Percentiles rank a stretch among this genome's conserved stretches.
Conservation (phyloP, 1,284 basidiomycete species). For the Ganoderma leucocontextum region DNA sequence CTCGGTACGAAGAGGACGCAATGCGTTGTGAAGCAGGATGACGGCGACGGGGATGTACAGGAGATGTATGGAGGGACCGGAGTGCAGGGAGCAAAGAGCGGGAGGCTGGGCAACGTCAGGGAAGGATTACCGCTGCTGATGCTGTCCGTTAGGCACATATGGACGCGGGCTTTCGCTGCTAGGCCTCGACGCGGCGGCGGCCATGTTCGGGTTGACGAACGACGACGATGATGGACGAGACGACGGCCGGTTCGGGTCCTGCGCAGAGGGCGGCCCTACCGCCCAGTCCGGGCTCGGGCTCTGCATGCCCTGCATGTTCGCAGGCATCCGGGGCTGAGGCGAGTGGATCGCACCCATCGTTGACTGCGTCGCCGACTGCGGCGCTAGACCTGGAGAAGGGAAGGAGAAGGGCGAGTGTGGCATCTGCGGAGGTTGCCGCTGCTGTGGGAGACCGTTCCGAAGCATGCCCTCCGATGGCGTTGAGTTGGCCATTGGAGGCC, state of each 20-base stretch:
- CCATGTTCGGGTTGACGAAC: constrained; percentile 48
- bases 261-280: constrained; percentile 50
- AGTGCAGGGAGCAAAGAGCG: constrained; percentile 5
- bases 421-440: constrained; percentile 50
- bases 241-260: constrained; percentile 49
- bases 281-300: constrained; percentile 60
- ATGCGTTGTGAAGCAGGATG: constrained; percentile 7
- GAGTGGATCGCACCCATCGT: constrained; percentile 51
- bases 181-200: constrained; percentile 41
- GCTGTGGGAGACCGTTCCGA: constrained; percentile 48
- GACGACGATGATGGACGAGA: constrained; percentile 59
- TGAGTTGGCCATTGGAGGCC: constrained; percentile 44
- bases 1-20: constrained; percentile 6
- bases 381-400: constrained; percentile 43
- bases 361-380: constrained; percentile 52
- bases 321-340: constrained; percentile 47
- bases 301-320: constrained; percentile 44
- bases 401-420: constrained; percentile 55
- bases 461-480: constrained; percentile 49
- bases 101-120: constrained; percentile 41
- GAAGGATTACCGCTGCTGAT: constrained; percentile 57
- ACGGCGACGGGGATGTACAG: constrained; percentile 7
- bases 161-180: constrained; percentile 55
- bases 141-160: constrained; percentile 54
- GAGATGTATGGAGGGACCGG: constrained; percentile 1